Percentiles rank a stretch among this genome's conserved stretches.
phyloP scores from a whole-genome alignment of 306 rosid species.

The Sechiopsis laciniata region DNA sequence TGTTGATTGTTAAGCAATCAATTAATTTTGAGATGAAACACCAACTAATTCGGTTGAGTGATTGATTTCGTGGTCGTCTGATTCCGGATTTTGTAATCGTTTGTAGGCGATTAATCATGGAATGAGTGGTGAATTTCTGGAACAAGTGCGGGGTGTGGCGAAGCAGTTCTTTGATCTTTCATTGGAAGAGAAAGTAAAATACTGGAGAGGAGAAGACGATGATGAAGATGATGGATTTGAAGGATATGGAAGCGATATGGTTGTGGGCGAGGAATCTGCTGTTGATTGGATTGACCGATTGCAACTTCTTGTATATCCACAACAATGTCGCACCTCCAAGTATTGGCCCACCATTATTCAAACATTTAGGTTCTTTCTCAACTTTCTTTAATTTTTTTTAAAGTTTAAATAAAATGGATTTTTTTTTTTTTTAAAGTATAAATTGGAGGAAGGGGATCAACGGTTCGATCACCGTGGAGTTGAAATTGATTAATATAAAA shows the following conservation, averaged over 20 bases:
- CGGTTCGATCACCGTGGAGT: no score
- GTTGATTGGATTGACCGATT: conserved; percentile 55
- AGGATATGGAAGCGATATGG: conserved; percentile 49
- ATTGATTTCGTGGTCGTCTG: no score
- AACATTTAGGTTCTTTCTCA: conserved; percentile 29
- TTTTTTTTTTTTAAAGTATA: no score
- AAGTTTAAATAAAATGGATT: no score
- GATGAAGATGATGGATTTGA: no score
- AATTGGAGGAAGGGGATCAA: no score
- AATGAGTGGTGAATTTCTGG: conserved; percentile 9
- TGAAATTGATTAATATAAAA: no score
- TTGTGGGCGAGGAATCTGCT: conserved; percentile 31
- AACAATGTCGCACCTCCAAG: conserved; percentile 33
- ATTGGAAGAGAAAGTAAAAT: conserved; percentile 37
- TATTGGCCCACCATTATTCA: conserved; percentile 43
- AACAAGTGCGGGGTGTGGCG: background rate
- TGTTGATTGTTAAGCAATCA: no score
- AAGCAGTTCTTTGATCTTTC: conserved; percentile 36
- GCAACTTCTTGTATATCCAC: conserved; percentile 38
- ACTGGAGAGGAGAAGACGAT: conserved; percentile 35
- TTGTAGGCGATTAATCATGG: conserved; percentile 16
- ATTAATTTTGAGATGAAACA: no score
- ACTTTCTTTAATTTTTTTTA: no score
- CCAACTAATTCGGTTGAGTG: no score
- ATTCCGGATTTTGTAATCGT: background rate